Evolutionary conservation across 768 basidiomycete species (phyloP), one percentile per base, ranked within the genome.

Genomic region (Pisolithus albus): DNA sequence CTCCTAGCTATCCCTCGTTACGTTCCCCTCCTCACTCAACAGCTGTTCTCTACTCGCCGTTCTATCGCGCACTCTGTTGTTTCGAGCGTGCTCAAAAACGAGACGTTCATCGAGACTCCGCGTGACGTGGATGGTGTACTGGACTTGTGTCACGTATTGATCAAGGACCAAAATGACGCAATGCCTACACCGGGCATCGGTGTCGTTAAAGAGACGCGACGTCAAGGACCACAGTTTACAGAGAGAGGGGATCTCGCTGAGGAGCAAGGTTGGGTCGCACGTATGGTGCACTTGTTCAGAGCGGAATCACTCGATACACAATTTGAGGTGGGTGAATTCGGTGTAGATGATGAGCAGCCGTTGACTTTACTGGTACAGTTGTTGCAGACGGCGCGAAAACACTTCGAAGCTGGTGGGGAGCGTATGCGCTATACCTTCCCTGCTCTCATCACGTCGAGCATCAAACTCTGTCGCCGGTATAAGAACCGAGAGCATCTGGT

Each of bases 221-320:
- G 83, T 54, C 79, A 80, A 51, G 82, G 81, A 7, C 74, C 81
- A 9, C 79, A 83, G 58, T 71, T 74, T 26, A 60, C 79, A 47
- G 94, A 95, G 64, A 70, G 84, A 47, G 90, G 94, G 64, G 95
- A 98, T 63, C 77, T 93, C 74, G 94, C 93, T 0, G 96, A 99
- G 67, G 96, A 99, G 67, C 96, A 99, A 61, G 96, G 96, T 0
- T 99, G 96, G 96, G 83, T 97, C 15, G 95, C 96, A 38, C 75
- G 95, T 56, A 97, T 98, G 91, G 88, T 98, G 2, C 96, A 99
- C 73, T 67, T 98, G 30, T 96, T 98, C 81, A 75, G 85, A 19
- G 79, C 90, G 0, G 92, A 96, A 47, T 87, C 89, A 24, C 66
- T 97, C 56, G 87, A 80, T 58, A 80, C 85, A 13, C 96, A 99